phyloP scores from a whole-genome alignment of 192 early-diverging fungal species.

The Ramicandelaber brevisporus region DNA sequence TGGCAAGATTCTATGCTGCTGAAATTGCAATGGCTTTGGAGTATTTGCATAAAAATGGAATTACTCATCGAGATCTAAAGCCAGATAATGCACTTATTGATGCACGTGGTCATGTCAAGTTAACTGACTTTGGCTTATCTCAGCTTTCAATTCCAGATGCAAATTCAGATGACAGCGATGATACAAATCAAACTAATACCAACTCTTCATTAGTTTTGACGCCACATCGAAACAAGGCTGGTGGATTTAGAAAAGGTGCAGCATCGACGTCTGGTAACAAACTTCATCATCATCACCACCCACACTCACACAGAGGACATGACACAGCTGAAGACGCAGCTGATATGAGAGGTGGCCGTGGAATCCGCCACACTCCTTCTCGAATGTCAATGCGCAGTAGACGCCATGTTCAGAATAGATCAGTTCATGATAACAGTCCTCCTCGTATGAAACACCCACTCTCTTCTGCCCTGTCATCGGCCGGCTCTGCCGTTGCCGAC shows the following conservation, averaged over 20 bases:
- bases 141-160: slow-evolving; percentile 49
- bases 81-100: slow-evolving; percentile 69
- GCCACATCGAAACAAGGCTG: too few species aligned
- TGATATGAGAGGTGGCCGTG: slow-evolving; percentile 5
- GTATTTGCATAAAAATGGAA: slow-evolving; percentile 73
- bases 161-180: slow-evolving; percentile 5
- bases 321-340: slow-evolving; percentile 2
- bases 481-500: slow-evolving; percentile 5
- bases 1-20: slow-evolving; percentile 70
- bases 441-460: too few species aligned
- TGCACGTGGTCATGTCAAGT: slow-evolving; percentile 71
- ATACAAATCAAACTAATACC: slow-evolving; percentile 3
- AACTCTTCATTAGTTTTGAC: too few species aligned
- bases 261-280: slow-evolving; percentile 2
- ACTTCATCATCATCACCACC: too few species aligned
- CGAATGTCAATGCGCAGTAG: too few species aligned
- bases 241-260: slow-evolving; percentile 8
- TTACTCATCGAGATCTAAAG: slow-evolving; percentile 66
- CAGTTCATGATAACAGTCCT: too few species aligned
- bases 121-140: slow-evolving; percentile 89
- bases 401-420: too few species aligned
- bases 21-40: slow-evolving; percentile 76
- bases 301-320: too few species aligned
- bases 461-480: slow-evolving; percentile 3
- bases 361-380: too few species aligned